Evolutionary conservation across 2,329 filamentous ascomycete genomes (phyloP), one percentile per base, ranked within the genome.

Genomic region (Rugonectria rugulosa): DNA sequence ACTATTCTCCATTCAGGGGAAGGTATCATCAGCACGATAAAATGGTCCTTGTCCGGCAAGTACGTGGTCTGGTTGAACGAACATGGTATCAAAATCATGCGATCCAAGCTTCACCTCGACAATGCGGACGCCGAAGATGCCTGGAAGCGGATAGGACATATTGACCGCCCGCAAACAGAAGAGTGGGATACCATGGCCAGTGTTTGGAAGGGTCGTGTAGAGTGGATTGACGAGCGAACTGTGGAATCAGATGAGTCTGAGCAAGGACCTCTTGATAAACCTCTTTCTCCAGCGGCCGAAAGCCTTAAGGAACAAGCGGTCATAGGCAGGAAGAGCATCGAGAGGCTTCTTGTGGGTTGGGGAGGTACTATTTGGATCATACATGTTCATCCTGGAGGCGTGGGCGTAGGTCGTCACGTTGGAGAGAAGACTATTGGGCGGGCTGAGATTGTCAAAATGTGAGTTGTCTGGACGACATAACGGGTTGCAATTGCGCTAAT

Each of bases 1-100:
- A 92, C 87, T 0, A 80, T 97, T 3, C 74, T 98, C 41, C 95
- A 99, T 70, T 92, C 90, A 7, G 95, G 95, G 3, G 96, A 99
- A 76, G 95, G 95, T 4, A 86, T 87, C 2, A 95, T 99, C 60
- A 94, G 87, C 70, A 90, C 88, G 4, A 95, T 99, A 69, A 94
- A 96, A 72, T 99, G 94, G 92, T 98, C 94, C 0, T 72, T 94
- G 34, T 94, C 92, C 0, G 94, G 95, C 1, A 95, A 90, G 75
- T 98, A 93, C 68, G 90, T 97, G 1, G 91, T 88, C 0, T 99
- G 95, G 95, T 83, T 96, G 34, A 99, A 98, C 68, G 95, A 99
- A 73, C 89, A 96, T 68, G 95, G 95, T 4, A 96, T 98, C 71
- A 97, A 97, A 72, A 95, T 99, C 57, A 98, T 98, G 93, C 86